Evolutionary conservation across 78 protist species (phyloP), one percentile per base, ranked within the genome.

Genomic region (Neovahlkampfia damariscottae): DNA sequence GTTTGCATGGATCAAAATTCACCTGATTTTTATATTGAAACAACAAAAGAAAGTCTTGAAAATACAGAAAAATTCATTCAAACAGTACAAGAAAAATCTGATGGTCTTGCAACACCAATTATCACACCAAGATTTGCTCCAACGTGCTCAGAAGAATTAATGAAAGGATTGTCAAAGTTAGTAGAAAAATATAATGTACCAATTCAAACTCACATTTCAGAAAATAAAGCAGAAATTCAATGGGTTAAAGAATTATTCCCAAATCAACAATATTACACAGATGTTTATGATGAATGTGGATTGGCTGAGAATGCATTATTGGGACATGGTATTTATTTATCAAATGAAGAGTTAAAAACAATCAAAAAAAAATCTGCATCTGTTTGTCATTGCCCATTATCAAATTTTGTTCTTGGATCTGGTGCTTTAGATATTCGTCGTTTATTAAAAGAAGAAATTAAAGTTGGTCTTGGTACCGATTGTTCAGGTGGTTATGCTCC

Each of bases 401-500:
- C 82, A 0, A 91, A 91, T 86, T 87, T 74, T 75, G 41, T 75
- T 3, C 70, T 87, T 9, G 2, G 39, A 2, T 32, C 67, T 30
- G 93, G 93, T 68, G 38, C 38, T 10, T 3, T 82, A 34, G 80
- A 85, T 29, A 62, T 88, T 9, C 58, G 86, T 3, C 70, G 77
- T 8, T 77, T 74, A 1, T 30, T 79, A 19, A 58, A 36, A 9
- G 27, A 10, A 37, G 81, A 78, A 30, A 38, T 82, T 10, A 70
- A 1, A 2, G 87, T 92, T 2, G 89, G 90, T 0, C 77, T 92
- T 31, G 96, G 95, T 34, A 91, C 95, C 4, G 96, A 92, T 50
- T 67, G 88, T 7, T 8, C 76, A 1, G 96, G 95, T 38, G 96
- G 96, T 66, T 84, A 9, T 36, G 3, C 69, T 34, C 31, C 86